Conservation (phyloP, 2,329 filamentous ascomycete genomes). For the Calonectria leucothoes region DNA sequence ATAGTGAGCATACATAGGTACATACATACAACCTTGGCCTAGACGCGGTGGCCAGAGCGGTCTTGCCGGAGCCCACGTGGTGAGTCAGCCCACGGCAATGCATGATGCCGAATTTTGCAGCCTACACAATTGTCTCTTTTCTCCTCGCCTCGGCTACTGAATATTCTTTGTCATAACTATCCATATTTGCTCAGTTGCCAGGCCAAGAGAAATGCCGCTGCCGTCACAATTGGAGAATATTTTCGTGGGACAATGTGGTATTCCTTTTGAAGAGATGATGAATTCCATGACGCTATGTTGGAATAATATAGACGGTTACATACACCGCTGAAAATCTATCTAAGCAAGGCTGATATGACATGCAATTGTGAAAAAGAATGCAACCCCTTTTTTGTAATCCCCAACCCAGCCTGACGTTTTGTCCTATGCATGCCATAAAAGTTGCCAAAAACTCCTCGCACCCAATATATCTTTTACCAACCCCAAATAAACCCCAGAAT, state of each 20-base stretch:
- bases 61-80: conserved; percentile 28
- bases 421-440: conserved; percentile 6
- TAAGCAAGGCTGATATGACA: not conserved
- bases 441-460: conserved; percentile 41
- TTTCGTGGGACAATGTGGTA: not conserved
- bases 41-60: not conserved
- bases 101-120: not conserved
- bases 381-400: conserved; percentile 1
- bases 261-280: not conserved
- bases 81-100: conserved; percentile 24
- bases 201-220: not conserved
- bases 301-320: not conserved
- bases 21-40: not conserved
- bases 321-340: not conserved
- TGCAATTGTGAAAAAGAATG: not conserved
- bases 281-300: not conserved
- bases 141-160: not conserved
- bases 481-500: conserved; percentile 19
- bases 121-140: not conserved
- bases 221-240: not conserved
- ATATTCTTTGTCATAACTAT: not conserved
- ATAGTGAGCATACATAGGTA: not conserved
- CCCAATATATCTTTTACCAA: conserved; percentile 23
- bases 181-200: not conserved
- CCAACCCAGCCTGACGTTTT: not conserved